A percentile compares a stretch with the other conserved stretches of the same genome.
phyloP scores from a whole-genome alignment of 1,284 basidiomycete genomes.

The Ustilago xerochloae region DNA sequence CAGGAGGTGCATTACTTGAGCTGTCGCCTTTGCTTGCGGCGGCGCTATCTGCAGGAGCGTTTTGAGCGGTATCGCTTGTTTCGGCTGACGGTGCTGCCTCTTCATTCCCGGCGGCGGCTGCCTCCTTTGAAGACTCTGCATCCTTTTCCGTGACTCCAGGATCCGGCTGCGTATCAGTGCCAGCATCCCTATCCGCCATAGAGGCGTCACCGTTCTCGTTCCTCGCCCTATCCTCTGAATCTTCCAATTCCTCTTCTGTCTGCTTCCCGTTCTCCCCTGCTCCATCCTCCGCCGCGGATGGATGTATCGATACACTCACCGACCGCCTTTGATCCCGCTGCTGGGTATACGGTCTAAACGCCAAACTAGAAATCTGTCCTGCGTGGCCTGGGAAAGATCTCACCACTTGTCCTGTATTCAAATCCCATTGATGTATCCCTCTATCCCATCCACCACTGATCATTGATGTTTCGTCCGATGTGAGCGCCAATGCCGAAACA shows the following conservation, averaged over 20 bases:
- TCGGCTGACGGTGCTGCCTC: background rate
- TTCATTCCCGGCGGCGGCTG: background rate
- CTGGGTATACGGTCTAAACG: conserved; percentile 76
- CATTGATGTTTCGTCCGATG: conserved; percentile 82
- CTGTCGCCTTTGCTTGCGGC: background rate
- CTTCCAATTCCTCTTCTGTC: conserved; percentile 5
- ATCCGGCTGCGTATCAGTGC: background rate
- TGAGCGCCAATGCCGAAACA: conserved; percentile 85
- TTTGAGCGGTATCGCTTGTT: background rate
- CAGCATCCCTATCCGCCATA: background rate
- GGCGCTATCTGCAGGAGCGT: background rate
- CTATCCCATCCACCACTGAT: conserved; percentile 96
- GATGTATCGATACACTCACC: conserved; percentile 46
- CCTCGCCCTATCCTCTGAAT: conserved; percentile 24
- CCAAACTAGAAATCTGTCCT: conserved; percentile 85
- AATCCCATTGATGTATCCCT: conserved; percentile 95
- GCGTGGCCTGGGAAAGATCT: conserved; percentile 85
- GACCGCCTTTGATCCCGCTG: conserved; percentile 10
- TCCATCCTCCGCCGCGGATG: conserved; percentile 1
- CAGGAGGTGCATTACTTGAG: background rate
- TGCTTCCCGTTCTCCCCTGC: background rate
- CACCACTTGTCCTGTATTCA: conserved; percentile 86
- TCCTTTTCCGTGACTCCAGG: background rate
- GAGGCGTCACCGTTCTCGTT: conserved; percentile 3
- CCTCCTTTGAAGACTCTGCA: background rate